Conservation (phyloP, 1,284 basidiomycete species). For the Athelia psychrophila region DNA sequence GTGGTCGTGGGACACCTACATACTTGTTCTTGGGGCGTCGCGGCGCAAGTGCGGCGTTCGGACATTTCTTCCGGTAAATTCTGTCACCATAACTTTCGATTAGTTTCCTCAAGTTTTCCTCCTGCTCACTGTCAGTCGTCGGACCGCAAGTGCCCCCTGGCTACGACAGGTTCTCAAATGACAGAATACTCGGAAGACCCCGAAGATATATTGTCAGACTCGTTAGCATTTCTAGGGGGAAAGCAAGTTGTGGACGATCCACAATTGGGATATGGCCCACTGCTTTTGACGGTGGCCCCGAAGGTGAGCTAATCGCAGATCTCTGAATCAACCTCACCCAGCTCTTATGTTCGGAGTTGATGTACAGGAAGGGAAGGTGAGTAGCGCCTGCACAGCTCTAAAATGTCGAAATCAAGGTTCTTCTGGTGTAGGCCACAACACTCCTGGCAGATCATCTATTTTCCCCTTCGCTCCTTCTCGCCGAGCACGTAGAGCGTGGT, state of each 20-base stretch:
- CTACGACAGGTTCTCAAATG: too few relatives aligned
- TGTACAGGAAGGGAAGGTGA: slow-evolving; percentile 55
- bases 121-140: too few relatives aligned
- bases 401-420: slow-evolving; percentile 17
- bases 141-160: too few relatives aligned
- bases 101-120: too few relatives aligned
- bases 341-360: slow-evolving; percentile 2
- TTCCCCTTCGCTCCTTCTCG: slow-evolving; percentile 63
- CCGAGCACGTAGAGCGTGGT: slow-evolving; percentile 59
- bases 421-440: slow-evolving; percentile 61
- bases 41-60: too few relatives aligned
- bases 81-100: too few relatives aligned
- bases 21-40: too few relatives aligned
- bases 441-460: slow-evolving; percentile 71
- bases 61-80: too few relatives aligned
- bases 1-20: too few relatives aligned
- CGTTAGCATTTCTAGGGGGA: slow-evolving; percentile 43
- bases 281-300: slow-evolving; percentile 46
- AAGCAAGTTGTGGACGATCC: slow-evolving; percentile 34
- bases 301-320: slow-evolving; percentile 37
- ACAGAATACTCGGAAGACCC: slow-evolving; percentile 15
- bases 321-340: slow-evolving; percentile 7
- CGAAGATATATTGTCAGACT: slow-evolving; percentile 48
- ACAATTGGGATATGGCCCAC: slow-evolving; percentile 43
- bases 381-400: slow-evolving; percentile 10